Evolutionary conservation across 495 filamentous ascomycete species (phyloP).

Genomic region (Hyaloscypha finlandica): DNA sequence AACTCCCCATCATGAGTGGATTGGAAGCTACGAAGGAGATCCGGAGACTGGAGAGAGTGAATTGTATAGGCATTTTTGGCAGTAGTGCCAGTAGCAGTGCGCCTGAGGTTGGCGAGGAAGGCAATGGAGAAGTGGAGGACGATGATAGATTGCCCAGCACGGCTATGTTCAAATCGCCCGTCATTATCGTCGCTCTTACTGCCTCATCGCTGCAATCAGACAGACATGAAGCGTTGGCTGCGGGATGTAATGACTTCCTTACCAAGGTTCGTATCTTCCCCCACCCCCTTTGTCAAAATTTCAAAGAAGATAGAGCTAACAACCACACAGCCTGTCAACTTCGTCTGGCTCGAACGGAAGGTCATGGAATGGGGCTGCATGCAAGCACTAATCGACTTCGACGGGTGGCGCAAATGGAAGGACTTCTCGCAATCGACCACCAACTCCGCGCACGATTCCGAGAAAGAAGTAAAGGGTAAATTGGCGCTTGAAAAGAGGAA

Average conservation of each 20-base stretch:
- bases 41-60: slow-evolving; percentile 81
- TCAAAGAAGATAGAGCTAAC: slow-evolving; percentile 7
- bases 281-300: background rate
- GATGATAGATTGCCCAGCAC: slow-evolving; percentile 67
- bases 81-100: slow-evolving; percentile 43
- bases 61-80: slow-evolving; percentile 84
- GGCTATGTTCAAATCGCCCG: slow-evolving; percentile 86
- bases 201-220: slow-evolving; percentile 92
- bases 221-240: slow-evolving; percentile 89
- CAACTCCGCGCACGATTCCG: background rate
- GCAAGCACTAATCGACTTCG: slow-evolving; percentile 98
- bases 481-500: slow-evolving; percentile 15
- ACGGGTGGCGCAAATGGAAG: slow-evolving; percentile 98
- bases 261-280: slow-evolving; percentile 73
- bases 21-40: slow-evolving; percentile 98
- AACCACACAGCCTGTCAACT: slow-evolving; percentile 78
- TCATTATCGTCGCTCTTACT: slow-evolving; percentile 97
- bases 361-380: slow-evolving; percentile 99
- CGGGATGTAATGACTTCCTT: slow-evolving; percentile 96
- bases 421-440: slow-evolving; percentile 53
- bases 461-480: slow-evolving; percentile 15
- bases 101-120: slow-evolving; percentile 38
- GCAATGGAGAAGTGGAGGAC: slow-evolving; percentile 46
- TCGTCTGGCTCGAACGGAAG: slow-evolving; percentile 95
- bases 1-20: slow-evolving; percentile 95